A percentile compares a stretch with the other conserved stretches of the same genome.
These are phyloP conservation scores for Microstroma glucosiphilum DNA, from an alignment of 1,284 basidiomycete genomes.

Conservation along the genomic window DNA sequence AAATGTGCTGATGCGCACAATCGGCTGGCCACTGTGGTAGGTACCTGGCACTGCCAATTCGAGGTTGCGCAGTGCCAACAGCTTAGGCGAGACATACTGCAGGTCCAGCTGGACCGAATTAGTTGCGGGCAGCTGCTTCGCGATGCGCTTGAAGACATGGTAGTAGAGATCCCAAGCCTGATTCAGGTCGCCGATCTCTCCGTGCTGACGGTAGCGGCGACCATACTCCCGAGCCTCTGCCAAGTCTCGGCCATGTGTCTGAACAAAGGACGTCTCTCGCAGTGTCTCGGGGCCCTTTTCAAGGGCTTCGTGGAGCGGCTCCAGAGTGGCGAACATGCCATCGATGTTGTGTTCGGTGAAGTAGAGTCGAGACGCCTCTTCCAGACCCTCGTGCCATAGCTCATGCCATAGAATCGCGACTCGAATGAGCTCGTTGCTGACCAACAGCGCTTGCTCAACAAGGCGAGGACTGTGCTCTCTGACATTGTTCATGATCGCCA, in stretches of 20 bases:
- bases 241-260: slow-evolving; percentile 89
- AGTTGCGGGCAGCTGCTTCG: slow-evolving; percentile 84
- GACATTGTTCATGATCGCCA: slow-evolving; percentile 87
- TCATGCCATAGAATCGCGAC: slow-evolving; percentile 99
- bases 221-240: slow-evolving; percentile 91
- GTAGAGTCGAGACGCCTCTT: slow-evolving; percentile 93
- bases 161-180: slow-evolving; percentile 99
- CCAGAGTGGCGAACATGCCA: slow-evolving; percentile 91
- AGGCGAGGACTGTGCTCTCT: slow-evolving; percentile 80
- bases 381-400: slow-evolving; percentile 96
- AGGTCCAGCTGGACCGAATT: slow-evolving; percentile 74
- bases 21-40: slow-evolving; percentile 80
- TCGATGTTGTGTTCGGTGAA: slow-evolving; percentile 99
- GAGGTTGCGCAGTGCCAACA: slow-evolving; percentile 80
- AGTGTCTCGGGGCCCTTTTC: slow-evolving; percentile 94
- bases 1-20: slow-evolving; percentile 73
- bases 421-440: slow-evolving; percentile 90
- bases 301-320: slow-evolving; percentile 87
- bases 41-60: slow-evolving; percentile 95
- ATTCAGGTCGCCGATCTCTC: slow-evolving; percentile 80
- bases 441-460: slow-evolving; percentile 84
- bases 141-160: slow-evolving; percentile 87
- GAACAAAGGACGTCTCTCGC: slow-evolving; percentile 89
- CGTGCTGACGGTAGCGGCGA: slow-evolving; percentile 74
- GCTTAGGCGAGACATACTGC: slow-evolving; percentile 92